Base-by-base conservation (phyloP, 75 land plant genomes). In the Sequoia sempervirens region DNA sequence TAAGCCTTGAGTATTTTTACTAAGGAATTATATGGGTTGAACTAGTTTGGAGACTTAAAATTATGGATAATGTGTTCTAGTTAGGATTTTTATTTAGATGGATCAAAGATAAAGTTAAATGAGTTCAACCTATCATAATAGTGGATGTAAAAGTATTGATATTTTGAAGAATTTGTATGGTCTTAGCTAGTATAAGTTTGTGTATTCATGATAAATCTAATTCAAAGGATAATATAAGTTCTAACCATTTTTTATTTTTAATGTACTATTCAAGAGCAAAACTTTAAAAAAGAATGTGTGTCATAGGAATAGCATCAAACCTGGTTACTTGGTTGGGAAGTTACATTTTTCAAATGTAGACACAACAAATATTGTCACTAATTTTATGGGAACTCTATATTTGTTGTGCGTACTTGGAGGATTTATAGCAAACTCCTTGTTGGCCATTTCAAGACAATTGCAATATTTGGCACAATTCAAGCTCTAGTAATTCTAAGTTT, bases 351-450 rank as follows among this genome's bases (percentile, higher is more conserved):
- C 94, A 15, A 74, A 87, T 13, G 81, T 95, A 10, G 85, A 84
- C 69, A 90, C 97, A 26, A 92, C 93, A 5, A 92, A 87, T 23
- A 91, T 88, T 7, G 96, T 95, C 38, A 92, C 92, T 45, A 93
- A 95, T 56, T 92, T 92, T 88, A 86, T 90, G 88, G 96, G 96
- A 43, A 88, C 95, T 18, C 89, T 91, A 69, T 88, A 89, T 72
- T 87, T 95, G 38, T 86, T 93, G 1, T 88, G 89, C n/a, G 87
- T 95, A 3, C 61, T 92, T 8, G 93, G 90, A 14, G 96, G 94
- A 5, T 95, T 93, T 86, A n/a, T 93, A 26, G 95, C 96, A 8
- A 95, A 95, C 80, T 90, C 96, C n/a, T 88, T 90, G 83, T 93
- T 30, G 96, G 96, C 34, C 85, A 95, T 12, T 93, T 86, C 80